These are phyloP conservation scores for Gastrolobium bilobum DNA, from an alignment of 306 rosid genomes.

Conservation along the genomic window DNA sequence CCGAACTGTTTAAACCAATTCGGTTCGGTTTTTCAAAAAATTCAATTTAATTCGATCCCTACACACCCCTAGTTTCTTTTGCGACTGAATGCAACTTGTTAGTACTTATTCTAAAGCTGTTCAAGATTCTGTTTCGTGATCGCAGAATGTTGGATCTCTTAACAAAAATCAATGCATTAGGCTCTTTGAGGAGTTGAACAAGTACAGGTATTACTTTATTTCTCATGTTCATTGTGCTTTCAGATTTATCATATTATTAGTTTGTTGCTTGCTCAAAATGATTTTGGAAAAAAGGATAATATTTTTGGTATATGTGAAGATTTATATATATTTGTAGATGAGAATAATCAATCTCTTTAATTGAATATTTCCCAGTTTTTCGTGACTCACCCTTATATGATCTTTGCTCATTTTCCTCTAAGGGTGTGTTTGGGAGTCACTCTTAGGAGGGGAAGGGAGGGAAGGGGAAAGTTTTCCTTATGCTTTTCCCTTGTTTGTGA, in stretches of 20 bases:
- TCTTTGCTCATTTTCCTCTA: background rate
- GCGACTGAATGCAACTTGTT: constrained; percentile 38
- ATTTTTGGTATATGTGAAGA: constrained; percentile 38
- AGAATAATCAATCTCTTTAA: constrained; percentile 30
- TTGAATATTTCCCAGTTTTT: constrained; percentile 30
- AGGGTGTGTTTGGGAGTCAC: background rate
- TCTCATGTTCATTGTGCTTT: constrained; percentile 40
- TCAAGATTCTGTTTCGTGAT: constrained; percentile 50
- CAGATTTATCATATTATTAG: constrained; percentile 32
- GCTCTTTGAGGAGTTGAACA: constrained; percentile 86
- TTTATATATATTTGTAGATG: constrained; percentile 17
- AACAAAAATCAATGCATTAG: constrained; percentile 79
- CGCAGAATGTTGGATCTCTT: constrained; percentile 69
- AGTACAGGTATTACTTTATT: constrained; percentile 73
- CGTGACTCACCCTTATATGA: background rate
- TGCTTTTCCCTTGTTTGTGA: too few species aligned
- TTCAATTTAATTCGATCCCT: too few species aligned
- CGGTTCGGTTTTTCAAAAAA: too few species aligned
- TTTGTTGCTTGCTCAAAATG: constrained; percentile 25
- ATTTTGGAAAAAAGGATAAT: constrained; percentile 12
- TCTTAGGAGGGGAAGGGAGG: too few species aligned
- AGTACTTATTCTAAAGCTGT: constrained; percentile 39
- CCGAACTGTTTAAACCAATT: too few species aligned
- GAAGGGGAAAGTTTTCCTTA: too few species aligned
- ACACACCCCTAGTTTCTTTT: background rate